A percentile compares a stretch with the other conserved stretches of the same genome.
phyloP scores from a whole-genome alignment of 371 early-diverging fungal species.

The Rhizopus arrhizus region DNA sequence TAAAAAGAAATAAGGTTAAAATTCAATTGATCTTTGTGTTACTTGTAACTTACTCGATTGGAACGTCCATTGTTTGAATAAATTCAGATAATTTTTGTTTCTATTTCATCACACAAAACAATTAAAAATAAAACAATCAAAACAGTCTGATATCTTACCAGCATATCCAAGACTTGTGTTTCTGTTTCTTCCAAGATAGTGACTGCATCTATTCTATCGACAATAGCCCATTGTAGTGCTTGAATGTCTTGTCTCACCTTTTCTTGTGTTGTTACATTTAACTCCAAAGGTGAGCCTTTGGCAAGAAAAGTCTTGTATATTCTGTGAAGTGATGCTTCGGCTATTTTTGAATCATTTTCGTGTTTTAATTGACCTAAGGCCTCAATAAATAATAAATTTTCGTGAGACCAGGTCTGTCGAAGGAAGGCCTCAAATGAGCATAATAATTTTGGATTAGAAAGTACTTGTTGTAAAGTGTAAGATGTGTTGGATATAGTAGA shows the following conservation, averaged over 20 bases:
- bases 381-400: constrained; percentile 33
- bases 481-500: constrained; percentile 5
- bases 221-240: constrained; percentile 32
- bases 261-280: constrained; percentile 33
- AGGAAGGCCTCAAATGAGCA: constrained; percentile 31
- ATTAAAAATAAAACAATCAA: background rate
- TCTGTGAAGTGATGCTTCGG: constrained; percentile 29
- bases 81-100: constrained; percentile 24
- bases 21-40: too few species aligned
- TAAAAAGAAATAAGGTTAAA: too few species aligned
- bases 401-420: constrained; percentile 30
- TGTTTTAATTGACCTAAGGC: constrained; percentile 32
- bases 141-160: constrained; percentile 17
- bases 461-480: constrained; percentile 26
- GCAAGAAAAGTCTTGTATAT: constrained; percentile 36
- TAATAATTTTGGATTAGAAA: constrained; percentile 33
- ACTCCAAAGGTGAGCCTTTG: constrained; percentile 26
- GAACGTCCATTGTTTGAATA: constrained; percentile 24
- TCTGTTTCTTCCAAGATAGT: constrained; percentile 35
- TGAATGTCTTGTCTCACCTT: constrained; percentile 29
- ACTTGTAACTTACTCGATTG: constrained; percentile 20
- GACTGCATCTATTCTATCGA: constrained; percentile 27
- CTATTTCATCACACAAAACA: constrained; percentile 4
- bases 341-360: constrained; percentile 26
- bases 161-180: constrained; percentile 31